Conservation (phyloP, 75 land plant species). For the Sequoiadendron giganteum region DNA sequence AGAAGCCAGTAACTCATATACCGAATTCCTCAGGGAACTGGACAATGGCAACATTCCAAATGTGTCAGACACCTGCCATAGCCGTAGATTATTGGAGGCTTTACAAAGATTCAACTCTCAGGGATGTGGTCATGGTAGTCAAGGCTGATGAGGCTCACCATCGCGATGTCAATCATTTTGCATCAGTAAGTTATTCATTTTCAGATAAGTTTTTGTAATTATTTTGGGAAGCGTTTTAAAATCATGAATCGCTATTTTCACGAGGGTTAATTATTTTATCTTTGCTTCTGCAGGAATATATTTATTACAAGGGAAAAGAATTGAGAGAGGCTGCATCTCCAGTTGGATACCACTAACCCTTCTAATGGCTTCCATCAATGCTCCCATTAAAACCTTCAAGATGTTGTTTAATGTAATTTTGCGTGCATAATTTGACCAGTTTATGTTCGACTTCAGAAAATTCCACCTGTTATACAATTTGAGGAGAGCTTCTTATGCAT, state of each 20-base stretch:
- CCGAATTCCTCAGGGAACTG: slow-evolving; percentile 64
- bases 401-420: too few relatives aligned
- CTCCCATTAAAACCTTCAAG: too few relatives aligned
- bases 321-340: slow-evolving; percentile 77
- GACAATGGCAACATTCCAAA: slow-evolving; percentile 66
- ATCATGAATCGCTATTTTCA: too few relatives aligned
- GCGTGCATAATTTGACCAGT: too few relatives aligned
- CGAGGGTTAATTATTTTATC: not conserved
- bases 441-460: too few relatives aligned
- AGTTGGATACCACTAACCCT: too few relatives aligned
- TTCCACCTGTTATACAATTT: too few relatives aligned
- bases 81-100: slow-evolving; percentile 85
- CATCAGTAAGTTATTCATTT: slow-evolving; percentile 45
- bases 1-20: slow-evolving; percentile 82
- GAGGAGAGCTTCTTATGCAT: too few relatives aligned
- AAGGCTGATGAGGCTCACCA: slow-evolving; percentile 87
- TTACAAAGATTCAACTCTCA: slow-evolving; percentile 50
- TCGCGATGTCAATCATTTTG: slow-evolving; percentile 84
- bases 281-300: slow-evolving; percentile 55
- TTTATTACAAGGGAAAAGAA: slow-evolving; percentile 67
- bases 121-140: slow-evolving; percentile 71
- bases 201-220: not conserved
- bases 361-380: too few relatives aligned
- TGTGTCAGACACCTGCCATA: slow-evolving; percentile 75
- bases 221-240: not conserved